These are phyloP conservation scores for Colletotrichum liriopes DNA, from an alignment of 2,329 filamentous ascomycete genomes.

Conservation along the genomic window DNA sequence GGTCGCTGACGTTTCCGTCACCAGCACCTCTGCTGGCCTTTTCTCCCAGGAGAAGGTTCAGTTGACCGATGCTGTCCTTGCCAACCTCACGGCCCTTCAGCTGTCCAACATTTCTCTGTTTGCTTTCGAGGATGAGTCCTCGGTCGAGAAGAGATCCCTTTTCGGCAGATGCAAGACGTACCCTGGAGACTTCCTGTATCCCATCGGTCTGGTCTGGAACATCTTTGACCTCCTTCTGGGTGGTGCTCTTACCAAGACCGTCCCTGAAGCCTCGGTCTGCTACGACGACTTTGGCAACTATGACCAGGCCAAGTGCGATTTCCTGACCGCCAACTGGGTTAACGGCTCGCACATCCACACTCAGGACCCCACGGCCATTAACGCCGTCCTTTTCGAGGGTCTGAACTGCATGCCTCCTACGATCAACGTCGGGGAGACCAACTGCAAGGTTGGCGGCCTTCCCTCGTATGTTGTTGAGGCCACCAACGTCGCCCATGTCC, in stretches of 20 bases:
- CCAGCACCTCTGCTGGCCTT: constrained; percentile 24
- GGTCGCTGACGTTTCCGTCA: constrained; percentile 24
- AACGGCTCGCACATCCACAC: constrained; percentile 48
- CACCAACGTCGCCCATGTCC: constrained; percentile 53
- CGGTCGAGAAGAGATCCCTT: constrained; percentile 43
- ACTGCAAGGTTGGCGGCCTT: constrained; percentile 38
- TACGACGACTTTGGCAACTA: constrained; percentile 52
- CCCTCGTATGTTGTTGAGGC: constrained; percentile 54
- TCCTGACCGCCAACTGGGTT: constrained; percentile 50
- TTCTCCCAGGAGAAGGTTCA: constrained; percentile 48
- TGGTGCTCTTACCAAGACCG: constrained; percentile 50
- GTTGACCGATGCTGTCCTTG: constrained; percentile 54
- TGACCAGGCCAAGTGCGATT: constrained; percentile 50
- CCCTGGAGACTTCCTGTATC: constrained; percentile 53
- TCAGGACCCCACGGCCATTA: constrained; percentile 49
- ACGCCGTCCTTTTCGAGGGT: constrained; percentile 49
- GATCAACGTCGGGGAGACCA: constrained; percentile 36
- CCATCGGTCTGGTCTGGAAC: constrained; percentile 49
- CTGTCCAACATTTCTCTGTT: constrained; percentile 53
- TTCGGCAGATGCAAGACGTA: constrained; percentile 53
- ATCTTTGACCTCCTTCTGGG: constrained; percentile 56
- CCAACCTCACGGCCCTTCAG: constrained; percentile 50
- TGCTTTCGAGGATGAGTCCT: constrained; percentile 48
- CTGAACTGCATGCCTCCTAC: constrained; percentile 47
- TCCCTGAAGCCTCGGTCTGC: constrained; percentile 52